Evolutionary conservation across 208 protist genomes (phyloP).

Genomic region (Giardia muris): DNA sequence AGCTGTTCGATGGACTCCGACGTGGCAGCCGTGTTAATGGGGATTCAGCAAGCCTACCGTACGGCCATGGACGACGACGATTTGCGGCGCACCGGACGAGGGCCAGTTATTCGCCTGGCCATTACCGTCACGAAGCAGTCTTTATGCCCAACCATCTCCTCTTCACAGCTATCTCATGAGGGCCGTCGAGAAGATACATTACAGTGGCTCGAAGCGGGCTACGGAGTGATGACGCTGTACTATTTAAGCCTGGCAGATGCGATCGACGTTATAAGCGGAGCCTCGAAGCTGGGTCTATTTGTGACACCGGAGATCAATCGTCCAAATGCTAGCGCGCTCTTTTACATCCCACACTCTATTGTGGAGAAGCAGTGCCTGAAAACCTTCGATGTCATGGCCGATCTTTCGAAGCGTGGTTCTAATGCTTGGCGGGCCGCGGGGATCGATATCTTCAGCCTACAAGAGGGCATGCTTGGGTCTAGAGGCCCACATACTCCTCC

Average conservation of each 20-base stretch:
- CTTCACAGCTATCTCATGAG: not conserved
- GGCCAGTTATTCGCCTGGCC: not conserved
- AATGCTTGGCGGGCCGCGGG: not conserved
- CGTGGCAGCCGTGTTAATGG: not conserved
- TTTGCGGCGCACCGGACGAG: not conserved
- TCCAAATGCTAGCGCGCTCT: not conserved
- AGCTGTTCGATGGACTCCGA: not conserved
- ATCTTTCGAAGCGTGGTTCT: not conserved
- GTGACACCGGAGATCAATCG: not conserved
- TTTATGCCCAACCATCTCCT: not conserved
- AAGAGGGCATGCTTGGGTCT: too few relatives aligned
- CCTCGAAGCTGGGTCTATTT: not conserved
- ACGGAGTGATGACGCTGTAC: not conserved
- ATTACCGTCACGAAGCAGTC: not conserved
- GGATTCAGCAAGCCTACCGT: not conserved
- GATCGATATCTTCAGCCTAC: not conserved
- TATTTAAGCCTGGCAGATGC: not conserved
- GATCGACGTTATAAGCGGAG: not conserved
- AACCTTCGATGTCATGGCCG: not conserved
- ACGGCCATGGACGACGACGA: not conserved
- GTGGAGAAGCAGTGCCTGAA: not conserved
- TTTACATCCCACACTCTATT: not conserved
- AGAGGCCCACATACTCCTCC: too few relatives aligned
- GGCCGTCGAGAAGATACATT: not conserved
- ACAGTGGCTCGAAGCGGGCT: not conserved